Base-by-base conservation (phyloP, 2,329 filamentous ascomycete genomes). In the Colletotrichum phormii region DNA sequence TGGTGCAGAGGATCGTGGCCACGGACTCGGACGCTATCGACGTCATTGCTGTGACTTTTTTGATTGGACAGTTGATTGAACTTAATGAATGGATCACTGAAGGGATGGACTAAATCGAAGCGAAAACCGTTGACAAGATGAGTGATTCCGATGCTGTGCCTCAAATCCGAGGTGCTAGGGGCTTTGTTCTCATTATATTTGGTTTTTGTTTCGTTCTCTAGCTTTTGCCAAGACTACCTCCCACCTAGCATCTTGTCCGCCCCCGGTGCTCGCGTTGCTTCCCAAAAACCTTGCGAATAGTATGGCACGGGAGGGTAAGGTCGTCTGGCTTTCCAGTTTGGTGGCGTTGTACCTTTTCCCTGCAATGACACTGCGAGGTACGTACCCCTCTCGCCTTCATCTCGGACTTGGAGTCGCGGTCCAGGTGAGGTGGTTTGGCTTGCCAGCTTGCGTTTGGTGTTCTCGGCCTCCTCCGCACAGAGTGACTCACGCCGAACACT, bases 1-100 rank as follows among this genome's bases (percentile, higher is more conserved):
- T 91, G 24, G 89, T 90, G 75, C 90, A 91, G 61, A 91, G 82
- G 70, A 93, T 88, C 3, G 86, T 86, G 15, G 87, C 82, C 37
- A 85, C 86, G 5, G 86, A 86, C 75, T 89, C 86, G 12, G 86
- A 82, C 66, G 82, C 82, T 77, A 86, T 87, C 15, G 85, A 87
- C 58, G 85, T 86, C 86, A 87, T 87, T 13, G 64, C 53, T 42
- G 24, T 22, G 29, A 35, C 9, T 1, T 33, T 22, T 6, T 26
- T 35, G 13, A n/a, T 22, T 7, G 42, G 42, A 22, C 22, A 24
- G 22, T 5, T 18, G 42, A 53, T 1, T 13, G 18, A 24, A 59
- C 35, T 26, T 11, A 53, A 54, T 3, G 15, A n/a, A 13, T 7
- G n/a, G 22, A 6, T 31, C 9, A 9, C n/a, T 7, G 13, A 54